phyloP scores from a whole-genome alignment of 352 stramenopile species.

The Phytophthora aleatoria region DNA sequence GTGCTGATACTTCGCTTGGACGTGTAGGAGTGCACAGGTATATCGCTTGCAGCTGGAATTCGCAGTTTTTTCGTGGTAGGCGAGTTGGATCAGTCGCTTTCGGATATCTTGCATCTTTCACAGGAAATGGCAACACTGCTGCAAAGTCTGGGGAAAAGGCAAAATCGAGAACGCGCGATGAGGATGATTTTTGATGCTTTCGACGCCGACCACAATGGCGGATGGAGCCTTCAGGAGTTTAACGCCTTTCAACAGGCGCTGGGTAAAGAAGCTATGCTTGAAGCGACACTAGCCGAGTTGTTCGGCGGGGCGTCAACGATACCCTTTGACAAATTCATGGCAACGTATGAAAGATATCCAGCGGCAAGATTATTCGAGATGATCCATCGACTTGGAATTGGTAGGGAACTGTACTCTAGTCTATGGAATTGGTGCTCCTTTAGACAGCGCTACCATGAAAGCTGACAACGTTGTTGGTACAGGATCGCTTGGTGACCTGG shows the following conservation, averaged over 20 bases:
- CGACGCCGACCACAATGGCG: constrained; percentile 44
- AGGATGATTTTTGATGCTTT: constrained; percentile 49
- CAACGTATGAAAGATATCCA: constrained; percentile 44
- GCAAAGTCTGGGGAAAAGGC: constrained; percentile 41
- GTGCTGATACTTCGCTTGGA: background rate
- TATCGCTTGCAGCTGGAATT: constrained; percentile 30
- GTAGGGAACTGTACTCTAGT: constrained; percentile 28
- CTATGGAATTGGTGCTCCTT: background rate
- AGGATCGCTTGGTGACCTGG: constrained; percentile 44
- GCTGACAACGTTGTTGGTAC: constrained; percentile 7
- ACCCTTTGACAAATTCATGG: constrained; percentile 39
- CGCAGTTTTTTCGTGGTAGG: constrained; percentile 39
- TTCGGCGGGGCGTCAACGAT: constrained; percentile 37
- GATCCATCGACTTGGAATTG: constrained; percentile 41
- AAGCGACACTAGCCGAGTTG: constrained; percentile 42
- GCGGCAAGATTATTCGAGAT: constrained; percentile 42
- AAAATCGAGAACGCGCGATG: constrained; percentile 45
- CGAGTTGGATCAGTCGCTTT: constrained; percentile 46
- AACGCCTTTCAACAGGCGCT: constrained; percentile 65
- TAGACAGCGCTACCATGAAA: background rate
- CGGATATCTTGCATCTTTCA: constrained; percentile 38
- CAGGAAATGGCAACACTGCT: constrained; percentile 22
- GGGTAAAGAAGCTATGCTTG: constrained; percentile 42
- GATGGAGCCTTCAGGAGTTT: constrained; percentile 60
- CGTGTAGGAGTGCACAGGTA: constrained; percentile 17